These are phyloP conservation scores for Pleurotus djamor DNA, from an alignment of 768 basidiomycete species.

Conservation along the genomic window DNA sequence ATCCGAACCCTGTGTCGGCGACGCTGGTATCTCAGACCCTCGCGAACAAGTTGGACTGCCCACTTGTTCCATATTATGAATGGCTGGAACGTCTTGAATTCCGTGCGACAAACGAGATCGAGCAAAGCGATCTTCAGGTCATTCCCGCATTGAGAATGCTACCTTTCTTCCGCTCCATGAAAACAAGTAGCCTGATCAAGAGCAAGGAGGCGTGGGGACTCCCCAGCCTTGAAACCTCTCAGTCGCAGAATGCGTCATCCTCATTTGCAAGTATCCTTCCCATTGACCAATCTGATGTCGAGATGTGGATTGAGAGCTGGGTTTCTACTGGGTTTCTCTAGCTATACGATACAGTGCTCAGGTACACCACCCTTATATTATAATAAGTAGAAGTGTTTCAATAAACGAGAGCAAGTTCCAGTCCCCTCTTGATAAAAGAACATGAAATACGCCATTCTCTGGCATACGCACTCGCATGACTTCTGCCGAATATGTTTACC, in stretches of 20 bases:
- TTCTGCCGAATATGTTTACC: too few species aligned
- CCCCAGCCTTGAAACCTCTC: background rate
- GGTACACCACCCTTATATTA: too few species aligned
- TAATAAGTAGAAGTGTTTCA: too few species aligned
- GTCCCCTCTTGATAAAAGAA: too few species aligned
- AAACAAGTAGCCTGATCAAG: background rate
- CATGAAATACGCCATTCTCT: too few species aligned
- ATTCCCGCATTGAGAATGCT: background rate
- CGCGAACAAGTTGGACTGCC: conserved; percentile 15
- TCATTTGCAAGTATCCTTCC: background rate
- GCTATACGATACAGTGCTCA: too few species aligned
- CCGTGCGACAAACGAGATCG: background rate
- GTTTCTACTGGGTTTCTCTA: background rate
- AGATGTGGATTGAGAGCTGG: background rate
- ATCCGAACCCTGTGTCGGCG: conserved; percentile 21
- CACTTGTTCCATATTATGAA: conserved; percentile 19
- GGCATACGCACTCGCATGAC: too few species aligned
- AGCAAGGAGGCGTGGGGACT: background rate
- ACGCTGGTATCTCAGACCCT: conserved; percentile 10
- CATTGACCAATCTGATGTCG: background rate
- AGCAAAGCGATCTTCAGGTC: background rate
- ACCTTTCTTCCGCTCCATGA: background rate
- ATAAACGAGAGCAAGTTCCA: too few species aligned
- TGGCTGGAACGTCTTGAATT: conserved; percentile 16
- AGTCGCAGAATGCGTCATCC: background rate